Evolutionary conservation across 2,329 filamentous ascomycete genomes (phyloP), one percentile per base, ranked within the genome.

Genomic region (Cercospora zeae-maydis): DNA sequence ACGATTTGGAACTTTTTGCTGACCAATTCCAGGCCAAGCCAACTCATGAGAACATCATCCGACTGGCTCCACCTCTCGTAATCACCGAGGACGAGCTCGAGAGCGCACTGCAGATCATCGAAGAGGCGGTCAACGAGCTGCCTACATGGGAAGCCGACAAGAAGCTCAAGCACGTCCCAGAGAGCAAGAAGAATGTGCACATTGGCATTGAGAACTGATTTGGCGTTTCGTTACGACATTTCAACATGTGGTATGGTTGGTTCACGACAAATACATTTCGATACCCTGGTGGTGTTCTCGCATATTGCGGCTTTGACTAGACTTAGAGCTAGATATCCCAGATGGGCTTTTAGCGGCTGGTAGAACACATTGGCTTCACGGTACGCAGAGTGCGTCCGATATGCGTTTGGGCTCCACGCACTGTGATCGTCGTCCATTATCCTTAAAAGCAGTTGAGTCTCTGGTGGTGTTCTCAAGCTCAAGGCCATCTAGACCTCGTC

Each of bases 21-120:
- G 92, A 10, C 92, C 96, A 52, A 21, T 45, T 63, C 74, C 76
- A 96, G 92, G 95, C 95, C 72, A 99, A 99, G 85, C 95, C 95
- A 31, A 99, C 95, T 6, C 95, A 99, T 78, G 89, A 96, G 74
- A 97, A 98, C 79, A 98, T 99, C 77, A 99, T 99, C 76, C 90
- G 95, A 62, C 89, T 99, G 66, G 95, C 95, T n/a, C 95, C 95
- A 52, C 95, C 95, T 19, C 82, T 99, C 59, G 92, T 99, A 68
- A 98, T 99, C 73, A 92, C 88, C 27, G 92, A 98, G 74, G 85
- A 88, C 64, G 87, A 99, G 79, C 88, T 99, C 69, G 83, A 87
- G 70, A 85, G 87, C 74, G 89, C 93, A 1, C 76, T 98, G 59
- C 77, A 77, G 58, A 93, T 95, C 73, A 96, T 99, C 74, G 84